phyloP scores from a whole-genome alignment of 306 rosid species.

The Abrus precatorius region DNA sequence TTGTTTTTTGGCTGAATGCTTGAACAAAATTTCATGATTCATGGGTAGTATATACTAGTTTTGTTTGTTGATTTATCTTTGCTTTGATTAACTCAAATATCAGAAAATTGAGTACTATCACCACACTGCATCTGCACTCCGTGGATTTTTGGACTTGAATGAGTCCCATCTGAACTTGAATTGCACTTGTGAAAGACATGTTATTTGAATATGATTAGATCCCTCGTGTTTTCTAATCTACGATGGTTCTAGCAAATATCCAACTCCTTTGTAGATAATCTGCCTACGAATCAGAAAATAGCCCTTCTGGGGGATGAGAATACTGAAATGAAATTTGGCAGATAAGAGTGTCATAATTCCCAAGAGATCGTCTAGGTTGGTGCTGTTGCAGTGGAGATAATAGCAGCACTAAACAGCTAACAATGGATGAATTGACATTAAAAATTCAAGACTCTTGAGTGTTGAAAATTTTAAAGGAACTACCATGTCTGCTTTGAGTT shows the following conservation, averaged over 20 bases:
- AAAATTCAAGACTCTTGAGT: too few species aligned
- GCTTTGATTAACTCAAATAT: slow-evolving; percentile 20
- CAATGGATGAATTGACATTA: neutral
- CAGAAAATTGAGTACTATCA: neutral
- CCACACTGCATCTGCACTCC: neutral
- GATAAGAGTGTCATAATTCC: neutral
- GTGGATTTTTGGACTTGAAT: neutral
- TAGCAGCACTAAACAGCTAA: neutral
- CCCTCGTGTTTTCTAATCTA: neutral
- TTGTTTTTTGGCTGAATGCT: slow-evolving; percentile 7
- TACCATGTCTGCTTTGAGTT: neutral
- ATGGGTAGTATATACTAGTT: neutral
- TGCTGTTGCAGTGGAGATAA: neutral
- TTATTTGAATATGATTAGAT: slow-evolving; percentile 1
- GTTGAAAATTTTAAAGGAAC: neutral
- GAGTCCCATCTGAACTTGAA: slow-evolving; percentile 22
- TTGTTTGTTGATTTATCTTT: slow-evolving; percentile 30
- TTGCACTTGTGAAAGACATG: neutral
- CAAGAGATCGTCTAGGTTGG: slow-evolving; percentile 17
- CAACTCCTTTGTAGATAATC: neutral
- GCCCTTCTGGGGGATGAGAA: neutral
- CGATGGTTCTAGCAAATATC: slow-evolving; percentile 1
- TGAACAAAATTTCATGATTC: neutral
- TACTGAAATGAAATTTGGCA: slow-evolving; percentile 9
- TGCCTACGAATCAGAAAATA: slow-evolving; percentile 5